Evolutionary conservation across 2,329 filamentous ascomycete species (phyloP).

Genomic region (Cladosporium phlei): DNA sequence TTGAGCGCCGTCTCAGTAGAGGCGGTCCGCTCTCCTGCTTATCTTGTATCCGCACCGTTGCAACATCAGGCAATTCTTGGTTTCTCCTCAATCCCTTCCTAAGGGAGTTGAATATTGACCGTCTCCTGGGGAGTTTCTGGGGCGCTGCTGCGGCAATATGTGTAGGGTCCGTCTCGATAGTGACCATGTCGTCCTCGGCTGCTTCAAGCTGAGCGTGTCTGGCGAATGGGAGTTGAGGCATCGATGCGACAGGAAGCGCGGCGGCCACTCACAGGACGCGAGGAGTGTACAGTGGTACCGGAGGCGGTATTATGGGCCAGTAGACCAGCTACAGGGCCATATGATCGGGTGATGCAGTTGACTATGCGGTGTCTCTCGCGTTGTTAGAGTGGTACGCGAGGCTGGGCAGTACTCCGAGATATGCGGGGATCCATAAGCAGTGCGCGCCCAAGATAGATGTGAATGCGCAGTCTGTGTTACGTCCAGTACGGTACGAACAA

Average conservation of each 20-base stretch:
- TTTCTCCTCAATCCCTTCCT: conserved; percentile 8
- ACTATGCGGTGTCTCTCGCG: conserved; percentile 3
- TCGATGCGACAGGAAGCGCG: conserved; percentile 6
- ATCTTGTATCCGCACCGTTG: neutral
- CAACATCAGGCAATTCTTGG: conserved; percentile 4
- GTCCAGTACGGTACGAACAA: neutral
- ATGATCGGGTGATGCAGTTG: conserved; percentile 9
- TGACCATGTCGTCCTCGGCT: conserved; percentile 13
- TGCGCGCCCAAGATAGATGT: neutral
- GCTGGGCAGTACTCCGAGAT: conserved; percentile 1
- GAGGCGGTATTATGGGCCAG: conserved; percentile 1
- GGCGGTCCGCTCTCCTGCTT: conserved; percentile 4
- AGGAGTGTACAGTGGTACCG: conserved; percentile 7
- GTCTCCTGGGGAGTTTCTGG: conserved; percentile 8
- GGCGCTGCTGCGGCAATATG: neutral
- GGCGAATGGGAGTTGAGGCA: conserved; percentile 14
- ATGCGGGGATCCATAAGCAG: conserved; percentile 11
- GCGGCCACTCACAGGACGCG: conserved; percentile 8
- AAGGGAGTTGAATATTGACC: conserved; percentile 8
- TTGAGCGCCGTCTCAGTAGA: conserved; percentile 6
- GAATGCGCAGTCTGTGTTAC: neutral
- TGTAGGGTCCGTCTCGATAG: conserved; percentile 4
- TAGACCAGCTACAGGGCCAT: conserved; percentile 5
- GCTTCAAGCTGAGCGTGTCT: conserved; percentile 8
- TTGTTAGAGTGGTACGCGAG: conserved; percentile 10